Base-by-base conservation (phyloP, 495 filamentous ascomycete genomes). In the Lophiostoma macrostomum region DNA sequence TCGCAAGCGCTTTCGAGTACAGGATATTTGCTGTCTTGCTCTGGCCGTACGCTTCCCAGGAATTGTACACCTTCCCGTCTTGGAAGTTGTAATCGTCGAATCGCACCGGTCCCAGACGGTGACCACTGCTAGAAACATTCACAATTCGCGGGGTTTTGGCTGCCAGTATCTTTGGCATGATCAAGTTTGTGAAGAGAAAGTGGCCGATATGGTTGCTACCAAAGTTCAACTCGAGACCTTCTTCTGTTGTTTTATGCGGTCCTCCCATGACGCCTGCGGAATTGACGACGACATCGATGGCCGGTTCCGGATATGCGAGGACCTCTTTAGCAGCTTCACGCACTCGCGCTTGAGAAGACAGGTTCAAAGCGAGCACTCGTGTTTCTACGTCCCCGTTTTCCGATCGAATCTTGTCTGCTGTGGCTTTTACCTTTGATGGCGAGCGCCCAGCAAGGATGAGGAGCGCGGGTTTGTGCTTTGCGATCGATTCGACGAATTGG, bases 361-460 rank as follows among this genome's bases (percentile, higher is more conserved):
- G 66, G 48, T 81, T 72, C 7, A 80, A 53, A 1, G 56, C 20
- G 4, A 52, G 57, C 35, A 80, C 68, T 8, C 72, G 54, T 5
- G 64, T 53, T 19, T 67, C 69, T 0, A 80, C 76, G 29, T 71
- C 43, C 11, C 27, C 4, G 4, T 11, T 29, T 12, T 12, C 41
- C 3, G 46, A 43, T n/a, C 5, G 23, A 16, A 56, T 56, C 27
- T 48, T 47, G 23, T 50, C 46, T 1, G 31, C 52, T 0, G 46
- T 56, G 25, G 39, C 46, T 24, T 79, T 67, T 12, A 82, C 59
- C 52, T 76, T 78, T 28, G 67, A 30, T 30, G 59, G 64, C 10
- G 74, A 78, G 0, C 79, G 73, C 1, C 79, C 80, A 2, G 75
- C 78, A 5, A 83, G 69, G 47, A 84, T 76, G 5, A 84, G 64